Evolutionary conservation across 1,284 basidiomycete species (phyloP).

Genomic region (Mycena citricolor): DNA sequence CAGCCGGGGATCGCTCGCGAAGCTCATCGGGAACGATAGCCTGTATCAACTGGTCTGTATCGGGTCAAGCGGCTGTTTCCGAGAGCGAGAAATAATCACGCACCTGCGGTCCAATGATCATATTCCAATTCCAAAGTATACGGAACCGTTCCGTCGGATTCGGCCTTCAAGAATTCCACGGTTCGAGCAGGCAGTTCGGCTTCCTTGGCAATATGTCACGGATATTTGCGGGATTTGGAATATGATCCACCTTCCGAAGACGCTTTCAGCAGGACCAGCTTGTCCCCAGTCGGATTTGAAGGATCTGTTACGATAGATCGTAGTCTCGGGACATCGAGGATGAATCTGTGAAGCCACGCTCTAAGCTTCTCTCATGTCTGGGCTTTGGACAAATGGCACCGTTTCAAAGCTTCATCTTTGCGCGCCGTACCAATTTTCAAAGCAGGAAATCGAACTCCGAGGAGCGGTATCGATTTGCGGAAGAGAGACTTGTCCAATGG

Average conservation of each 20-base stretch:
- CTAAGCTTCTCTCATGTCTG: slow-evolving; percentile 10
- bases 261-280: slow-evolving; percentile 61
- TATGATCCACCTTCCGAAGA: slow-evolving; percentile 53
- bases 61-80: too few relatives aligned
- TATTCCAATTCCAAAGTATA: slow-evolving; percentile 73
- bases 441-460: slow-evolving; percentile 66
- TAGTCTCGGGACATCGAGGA: slow-evolving; percentile 66
- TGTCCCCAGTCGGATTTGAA: slow-evolving; percentile 41
- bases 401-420: slow-evolving; percentile 54
- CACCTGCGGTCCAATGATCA: slow-evolving; percentile 84
- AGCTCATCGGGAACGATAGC: slow-evolving; percentile 77
- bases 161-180: slow-evolving; percentile 51
- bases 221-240: slow-evolving; percentile 2
- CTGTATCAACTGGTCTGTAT: slow-evolving; percentile 77
- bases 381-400: slow-evolving; percentile 38
- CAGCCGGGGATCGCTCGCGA: slow-evolving; percentile 77
- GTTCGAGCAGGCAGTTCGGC: slow-evolving; percentile 63
- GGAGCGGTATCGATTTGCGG: slow-evolving; percentile 57
- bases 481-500: slow-evolving; percentile 67
- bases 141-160: slow-evolving; percentile 54
- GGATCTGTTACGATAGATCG: slow-evolving; percentile 58
- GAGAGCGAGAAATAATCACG: neutral
- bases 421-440: slow-evolving; percentile 55
- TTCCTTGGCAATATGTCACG: slow-evolving; percentile 46
- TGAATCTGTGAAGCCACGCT: slow-evolving; percentile 25